Conservation (phyloP, 768 basidiomycete species). For the Epithele typhae region DNA sequence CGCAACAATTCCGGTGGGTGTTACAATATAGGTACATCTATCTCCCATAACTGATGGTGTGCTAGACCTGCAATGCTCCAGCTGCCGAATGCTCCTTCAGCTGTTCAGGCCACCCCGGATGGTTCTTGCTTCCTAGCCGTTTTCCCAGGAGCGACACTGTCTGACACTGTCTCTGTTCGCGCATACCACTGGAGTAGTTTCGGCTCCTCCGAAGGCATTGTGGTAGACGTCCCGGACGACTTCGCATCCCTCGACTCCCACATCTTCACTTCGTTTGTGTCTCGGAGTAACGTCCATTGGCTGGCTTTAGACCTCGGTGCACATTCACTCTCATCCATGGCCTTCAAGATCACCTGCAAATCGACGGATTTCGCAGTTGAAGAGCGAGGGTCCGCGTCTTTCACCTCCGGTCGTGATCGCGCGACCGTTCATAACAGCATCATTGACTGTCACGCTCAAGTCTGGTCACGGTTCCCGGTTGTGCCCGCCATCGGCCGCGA, state of each 20-base stretch:
- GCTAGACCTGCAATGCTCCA: constrained; percentile 43
- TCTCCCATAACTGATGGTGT: too few species aligned
- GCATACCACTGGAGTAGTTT: constrained; percentile 57
- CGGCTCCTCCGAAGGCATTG: constrained; percentile 45
- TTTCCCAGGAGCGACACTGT: constrained; percentile 14
- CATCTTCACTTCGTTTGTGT: constrained; percentile 42
- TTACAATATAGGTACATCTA: too few species aligned
- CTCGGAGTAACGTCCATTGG: constrained; percentile 38
- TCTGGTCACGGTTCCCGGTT: constrained; percentile 61
- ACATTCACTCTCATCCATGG: constrained; percentile 36
- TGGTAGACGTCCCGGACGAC: constrained; percentile 31
- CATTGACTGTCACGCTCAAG: constrained; percentile 50
- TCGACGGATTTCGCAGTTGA: constrained; percentile 54
- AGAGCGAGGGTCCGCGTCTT: constrained; percentile 30
- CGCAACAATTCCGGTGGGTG: constrained; percentile 48
- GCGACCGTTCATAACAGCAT: constrained; percentile 43
- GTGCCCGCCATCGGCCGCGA: constrained; percentile 45
- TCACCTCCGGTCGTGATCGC: constrained; percentile 12
- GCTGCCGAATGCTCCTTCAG: constrained; percentile 30
- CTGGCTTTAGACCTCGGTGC: constrained; percentile 33
- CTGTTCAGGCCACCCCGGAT: constrained; percentile 47
- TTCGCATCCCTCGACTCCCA: constrained; percentile 21
- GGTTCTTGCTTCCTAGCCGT: constrained; percentile 46
- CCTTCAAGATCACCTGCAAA: constrained; percentile 50
- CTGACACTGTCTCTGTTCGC: constrained; percentile 21